Evolutionary conservation across 768 basidiomycete genomes (phyloP), one percentile per base, ranked within the genome.

Genomic region (Multifurca ochricompacta): DNA sequence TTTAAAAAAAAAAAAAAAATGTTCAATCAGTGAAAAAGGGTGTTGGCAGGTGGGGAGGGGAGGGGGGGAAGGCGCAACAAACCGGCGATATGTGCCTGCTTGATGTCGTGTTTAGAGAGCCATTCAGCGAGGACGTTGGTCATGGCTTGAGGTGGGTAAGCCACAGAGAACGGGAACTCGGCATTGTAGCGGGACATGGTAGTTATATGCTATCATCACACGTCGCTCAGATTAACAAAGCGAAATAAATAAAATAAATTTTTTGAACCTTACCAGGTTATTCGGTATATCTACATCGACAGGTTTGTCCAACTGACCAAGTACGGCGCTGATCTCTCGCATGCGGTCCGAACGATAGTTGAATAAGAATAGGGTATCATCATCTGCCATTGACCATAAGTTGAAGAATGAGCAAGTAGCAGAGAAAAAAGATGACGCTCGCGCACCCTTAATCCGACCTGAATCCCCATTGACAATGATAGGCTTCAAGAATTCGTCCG

Each of bases 271-370:
- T 64, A 90, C 90, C 13, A 97, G 76, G 63, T 88, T 76, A 62
- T 84, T 82, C 3, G 93, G 93, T 16, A 95, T 70, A 23, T 79
- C 76, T 34, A 90, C 79, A 45, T 94, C 90, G 68, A 92, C 79
- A 1, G 91, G 90, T 69, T 88, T 91, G 61, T 90, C 83, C 3
- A 82, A 81, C 4, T 83, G 68, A 18, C 92, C 93, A 49, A 96
- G 78, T 7, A 97, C 81, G 27, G 78, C 72, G n/a, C 73, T 77
- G 57, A 96, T 85, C 71, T 97, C 93, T 43, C 93, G 82, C 87
- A 97, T 91, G 49, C 94, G 85, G 68, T 97, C 93, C 0, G 93
- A 94, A 57, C 94, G 85, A 70, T 97, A 96, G 74, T 97, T 97
- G 83, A 95, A 97, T 73, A 89, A 83, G 79, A 95, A 96, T 4